Base-by-base conservation (phyloP, 768 basidiomycete species). In the Terana coerulea region DNA sequence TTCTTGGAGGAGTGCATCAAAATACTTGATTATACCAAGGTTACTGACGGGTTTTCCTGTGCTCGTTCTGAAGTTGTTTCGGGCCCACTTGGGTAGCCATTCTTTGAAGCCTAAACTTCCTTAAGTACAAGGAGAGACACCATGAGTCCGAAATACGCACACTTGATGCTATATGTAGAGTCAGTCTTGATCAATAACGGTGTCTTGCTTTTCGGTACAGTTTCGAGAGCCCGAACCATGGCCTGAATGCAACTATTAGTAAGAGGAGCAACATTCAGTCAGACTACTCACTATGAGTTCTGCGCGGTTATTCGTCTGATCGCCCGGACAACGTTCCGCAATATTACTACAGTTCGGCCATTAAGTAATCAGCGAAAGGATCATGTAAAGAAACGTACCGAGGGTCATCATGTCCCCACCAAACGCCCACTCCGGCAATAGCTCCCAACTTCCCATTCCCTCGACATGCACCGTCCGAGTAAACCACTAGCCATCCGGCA, bases 261-360 rank as follows among this genome's bases (percentile, higher is more conserved):
- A 54, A 19, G 26, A 36, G n/a, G 33, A 19, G 29, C 52, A 35
- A 51, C 21, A 30, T 25, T 24, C 31, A 5, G 49, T 21, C n/a
- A n/a, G 33, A 49, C 31, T 19, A 14, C 79, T 49, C 51, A 91
- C 94, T 49, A 93, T 81, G 28, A 95, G 74, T 64, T 97, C 94
- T 10, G 92, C 94, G 25, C 92, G 72, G 54, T 93, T 92, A 63
- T 94, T 94, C 1, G 91, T 92, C 61, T 92, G 91, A 49, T 71
- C 76, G 3, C 90, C 90, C 3, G 88, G 88, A 65, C 87, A 90
- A 30, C 89, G 75, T 65, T 95, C 92, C 1, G 84, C 76, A 2
- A 93, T 62, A 59, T 95, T 95, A 50, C 92, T 95, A 50, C 12
- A 19, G 11, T 19, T 22, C 7, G 5, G 3, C 34, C 25, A 22